Base-by-base conservation (phyloP, 1,139 yeast species). In the Eremothecium gossypii region DNA sequence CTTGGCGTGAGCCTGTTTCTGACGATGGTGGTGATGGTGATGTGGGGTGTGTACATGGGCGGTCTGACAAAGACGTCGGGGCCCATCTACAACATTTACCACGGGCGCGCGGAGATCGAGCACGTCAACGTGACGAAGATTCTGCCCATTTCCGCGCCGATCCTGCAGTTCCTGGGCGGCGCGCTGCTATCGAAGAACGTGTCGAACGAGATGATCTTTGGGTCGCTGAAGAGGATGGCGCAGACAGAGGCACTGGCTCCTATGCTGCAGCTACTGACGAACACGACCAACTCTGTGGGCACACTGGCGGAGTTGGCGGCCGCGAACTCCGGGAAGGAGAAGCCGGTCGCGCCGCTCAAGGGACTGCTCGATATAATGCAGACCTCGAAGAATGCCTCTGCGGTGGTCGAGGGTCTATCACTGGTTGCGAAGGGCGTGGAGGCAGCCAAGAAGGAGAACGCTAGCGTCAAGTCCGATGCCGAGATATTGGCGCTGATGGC, bases 111-210 rank as follows among this genome's bases (percentile, higher is more conserved):
- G 29, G 55, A 56, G 39, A 56, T 61, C 35, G 46, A 54, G 20
- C 55, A 53, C 33, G 54, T 61, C 40, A 59, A 60, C 36, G 62
- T 59, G 27, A 53, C 62, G 26, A 61, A 61, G 42, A 57, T 60
- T 40, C 37, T 60, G 23, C 64, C 64, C 28, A 45, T 51, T 34
- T 44, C 58, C 8, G 49, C 49, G 13, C 56, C 61, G 9, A 45
- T 60, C 23, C 40, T 60, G 26, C 45, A 52, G 3, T 47, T 60
- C 10, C 39, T 61, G 12, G 59, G 59, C 17, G 47, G 55, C 26
- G 54, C 62, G 30, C 38, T 57, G 38, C 39, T 50, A 13, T 49
- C 58, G 12, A 51, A 50, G 38, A 52, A 52, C 35, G 45, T 45
- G 12, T 44, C 54, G 26, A 31, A 47, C 6, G 51, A 49, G 9